phyloP scores from a whole-genome alignment of 108 stramenopile species.

The Bacterosira constricta region DNA sequence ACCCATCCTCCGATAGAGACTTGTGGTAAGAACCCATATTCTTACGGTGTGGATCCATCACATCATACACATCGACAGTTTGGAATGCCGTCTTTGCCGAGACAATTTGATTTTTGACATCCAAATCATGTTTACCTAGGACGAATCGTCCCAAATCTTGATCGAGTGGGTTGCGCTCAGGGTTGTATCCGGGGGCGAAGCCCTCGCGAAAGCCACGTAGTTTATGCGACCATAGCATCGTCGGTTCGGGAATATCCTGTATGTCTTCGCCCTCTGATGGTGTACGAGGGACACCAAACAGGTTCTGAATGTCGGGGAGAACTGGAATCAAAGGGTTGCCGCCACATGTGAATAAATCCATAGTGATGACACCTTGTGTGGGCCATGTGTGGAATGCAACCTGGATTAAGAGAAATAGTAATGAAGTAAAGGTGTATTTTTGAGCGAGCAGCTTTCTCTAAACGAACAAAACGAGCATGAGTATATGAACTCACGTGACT shows the following conservation, averaged over 20 bases:
- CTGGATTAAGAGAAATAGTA: not conserved
- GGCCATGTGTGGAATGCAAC: slow-evolving; percentile 86
- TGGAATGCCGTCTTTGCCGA: slow-evolving; percentile 58
- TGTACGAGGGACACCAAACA: slow-evolving; percentile 63
- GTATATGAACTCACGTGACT: slow-evolving; percentile 53
- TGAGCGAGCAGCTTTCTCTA: not conserved
- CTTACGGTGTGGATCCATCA: slow-evolving; percentile 47
- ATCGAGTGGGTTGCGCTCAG: slow-evolving; percentile 19
- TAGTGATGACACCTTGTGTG: slow-evolving; percentile 67
- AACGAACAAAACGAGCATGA: slow-evolving; percentile 23
- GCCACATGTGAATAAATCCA: slow-evolving; percentile 82
- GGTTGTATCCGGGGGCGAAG: slow-evolving; percentile 19
- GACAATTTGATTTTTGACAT: slow-evolving; percentile 27
- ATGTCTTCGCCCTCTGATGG: slow-evolving; percentile 9
- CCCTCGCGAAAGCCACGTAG: slow-evolving; percentile 65
- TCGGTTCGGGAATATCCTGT: slow-evolving; percentile 35
- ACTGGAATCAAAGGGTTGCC: slow-evolving; percentile 56
- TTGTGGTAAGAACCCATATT: slow-evolving; percentile 43
- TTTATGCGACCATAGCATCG: slow-evolving; percentile 68
- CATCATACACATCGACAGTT: slow-evolving; percentile 68
- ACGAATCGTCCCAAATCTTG: slow-evolving; percentile 9
- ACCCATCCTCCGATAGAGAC: slow-evolving; percentile 50
- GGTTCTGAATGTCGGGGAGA: slow-evolving; percentile 48
- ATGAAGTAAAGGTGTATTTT: not conserved
- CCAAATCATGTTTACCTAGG: slow-evolving; percentile 18